Percentiles rank a stretch among this genome's conserved stretches.
Evolutionary conservation across 2,329 filamentous ascomycete species (phyloP).

Genomic region (Blastomyces percursus): DNA sequence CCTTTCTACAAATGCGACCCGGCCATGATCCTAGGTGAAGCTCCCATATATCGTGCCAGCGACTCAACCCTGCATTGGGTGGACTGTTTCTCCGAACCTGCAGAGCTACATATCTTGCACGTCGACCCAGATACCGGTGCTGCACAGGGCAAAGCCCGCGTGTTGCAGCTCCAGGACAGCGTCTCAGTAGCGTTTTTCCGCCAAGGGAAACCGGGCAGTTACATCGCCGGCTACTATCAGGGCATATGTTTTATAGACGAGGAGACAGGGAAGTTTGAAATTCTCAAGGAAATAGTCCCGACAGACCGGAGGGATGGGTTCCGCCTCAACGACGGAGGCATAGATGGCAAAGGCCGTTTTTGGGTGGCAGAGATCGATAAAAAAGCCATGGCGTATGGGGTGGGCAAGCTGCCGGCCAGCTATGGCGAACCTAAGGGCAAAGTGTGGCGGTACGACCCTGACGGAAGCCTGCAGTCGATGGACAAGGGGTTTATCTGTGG

Average conservation of each 20-base stretch:
- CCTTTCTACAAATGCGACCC: slow-evolving; percentile 16
- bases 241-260: slow-evolving; percentile 31
- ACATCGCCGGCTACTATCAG: slow-evolving; percentile 32
- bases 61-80: slow-evolving; percentile 27
- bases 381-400: slow-evolving; percentile 50
- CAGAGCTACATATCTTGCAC: slow-evolving; percentile 26
- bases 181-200: slow-evolving; percentile 29
- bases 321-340: slow-evolving; percentile 70
- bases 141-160: slow-evolving; percentile 19
- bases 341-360: slow-evolving; percentile 69
- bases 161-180: slow-evolving; percentile 25
- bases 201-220: slow-evolving; percentile 24
- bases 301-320: slow-evolving; percentile 24
- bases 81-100: slow-evolving; percentile 22
- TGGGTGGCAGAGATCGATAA: slow-evolving; percentile 45
- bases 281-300: slow-evolving; percentile 30
- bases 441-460: slow-evolving; percentile 37
- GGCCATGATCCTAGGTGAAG: slow-evolving; percentile 24
- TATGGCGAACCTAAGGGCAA: slow-evolving; percentile 21
- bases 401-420: slow-evolving; percentile 21
- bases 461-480: slow-evolving; percentile 49
- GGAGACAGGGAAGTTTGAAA: slow-evolving; percentile 25
- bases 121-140: slow-evolving; percentile 23
- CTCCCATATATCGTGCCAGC: slow-evolving; percentile 22
- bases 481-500: slow-evolving; percentile 59